Conservation (phyloP, 2,329 filamentous ascomycete genomes). For the Salinomyces thailandicus region DNA sequence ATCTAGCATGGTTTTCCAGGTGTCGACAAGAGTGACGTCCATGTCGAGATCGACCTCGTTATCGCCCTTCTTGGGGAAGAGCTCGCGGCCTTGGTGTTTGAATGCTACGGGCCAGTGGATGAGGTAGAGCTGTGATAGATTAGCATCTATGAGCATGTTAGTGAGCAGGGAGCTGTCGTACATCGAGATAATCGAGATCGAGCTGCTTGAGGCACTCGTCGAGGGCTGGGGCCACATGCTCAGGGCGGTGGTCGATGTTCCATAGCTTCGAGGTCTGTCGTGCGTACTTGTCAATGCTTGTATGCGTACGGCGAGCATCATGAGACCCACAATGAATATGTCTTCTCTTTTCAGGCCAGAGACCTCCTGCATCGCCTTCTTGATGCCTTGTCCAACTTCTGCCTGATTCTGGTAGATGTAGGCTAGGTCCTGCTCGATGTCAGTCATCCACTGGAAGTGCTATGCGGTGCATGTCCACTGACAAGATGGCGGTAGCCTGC, state of each 20-base stretch:
- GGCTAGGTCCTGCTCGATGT: constrained; percentile 2
- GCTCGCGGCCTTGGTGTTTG: constrained; percentile 8
- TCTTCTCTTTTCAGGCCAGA: constrained; percentile 16
- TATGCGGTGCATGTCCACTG: constrained; percentile 2
- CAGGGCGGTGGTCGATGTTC: constrained; percentile 14
- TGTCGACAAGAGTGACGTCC: constrained; percentile 17
- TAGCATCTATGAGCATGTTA: constrained; percentile 32
- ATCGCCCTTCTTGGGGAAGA: constrained; percentile 11
- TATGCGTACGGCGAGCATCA: too few relatives aligned
- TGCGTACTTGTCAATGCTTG: too few relatives aligned
- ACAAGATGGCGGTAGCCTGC: constrained; percentile 20
- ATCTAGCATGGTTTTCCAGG: constrained; percentile 22
- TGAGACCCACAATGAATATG: constrained; percentile 16
- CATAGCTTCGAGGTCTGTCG: constrained; percentile 10
- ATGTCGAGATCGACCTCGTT: constrained; percentile 9
- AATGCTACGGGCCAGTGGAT: constrained; percentile 31
- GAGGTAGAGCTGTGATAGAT: constrained; percentile 27
- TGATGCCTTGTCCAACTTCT: constrained; percentile 15
- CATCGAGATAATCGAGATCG: constrained; percentile 32
- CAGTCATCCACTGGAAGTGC: neutral
- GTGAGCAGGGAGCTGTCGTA: neutral
- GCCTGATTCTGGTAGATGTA: constrained; percentile 20
- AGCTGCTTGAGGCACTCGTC: constrained; percentile 30
- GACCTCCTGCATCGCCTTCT: constrained; percentile 4
- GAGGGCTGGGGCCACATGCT: constrained; percentile 21